phyloP scores from a whole-genome alignment of 371 early-diverging fungal genomes.

The Dichotomocladium elegans region DNA sequence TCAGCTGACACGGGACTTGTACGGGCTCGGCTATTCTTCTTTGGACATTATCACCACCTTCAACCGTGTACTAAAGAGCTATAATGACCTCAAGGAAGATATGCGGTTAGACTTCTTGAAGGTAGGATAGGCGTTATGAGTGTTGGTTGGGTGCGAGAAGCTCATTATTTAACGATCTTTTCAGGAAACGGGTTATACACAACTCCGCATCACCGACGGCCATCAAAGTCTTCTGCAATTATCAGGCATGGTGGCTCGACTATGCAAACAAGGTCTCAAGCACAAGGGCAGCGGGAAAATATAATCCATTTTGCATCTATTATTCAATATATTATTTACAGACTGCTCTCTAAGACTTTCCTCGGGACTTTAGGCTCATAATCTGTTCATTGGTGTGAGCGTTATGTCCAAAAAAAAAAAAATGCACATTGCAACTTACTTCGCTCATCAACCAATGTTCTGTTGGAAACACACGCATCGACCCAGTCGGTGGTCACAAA shows the following conservation, averaged over 20 bases:
- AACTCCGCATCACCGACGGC: slow-evolving; percentile 86
- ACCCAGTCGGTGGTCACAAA: slow-evolving; percentile 21
- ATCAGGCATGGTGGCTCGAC: slow-evolving; percentile 70
- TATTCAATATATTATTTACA: neutral
- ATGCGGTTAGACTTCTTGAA: slow-evolving; percentile 79
- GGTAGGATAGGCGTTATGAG: slow-evolving; percentile 44
- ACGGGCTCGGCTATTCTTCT: slow-evolving; percentile 81
- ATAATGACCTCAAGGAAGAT: slow-evolving; percentile 27
- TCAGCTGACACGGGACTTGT: slow-evolving; percentile 63
- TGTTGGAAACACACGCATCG: slow-evolving; percentile 10
- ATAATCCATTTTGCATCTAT: neutral
- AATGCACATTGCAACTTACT: slow-evolving; percentile 4
- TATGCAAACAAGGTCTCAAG: too few species aligned
- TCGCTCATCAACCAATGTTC: slow-evolving; percentile 15
- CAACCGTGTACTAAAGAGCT: slow-evolving; percentile 81
- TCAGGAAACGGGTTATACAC: slow-evolving; percentile 83
- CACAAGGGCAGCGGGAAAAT: too few species aligned
- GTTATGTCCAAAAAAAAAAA: neutral
- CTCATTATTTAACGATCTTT: neutral
- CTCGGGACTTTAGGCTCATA: slow-evolving; percentile 10
- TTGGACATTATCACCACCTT: slow-evolving; percentile 91
- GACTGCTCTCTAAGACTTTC: neutral
- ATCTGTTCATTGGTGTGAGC: neutral
- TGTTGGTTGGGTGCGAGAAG: neutral
- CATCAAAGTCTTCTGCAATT: slow-evolving; percentile 78